These are phyloP conservation scores for Calonectria hongkongensis DNA, from an alignment of 2,329 filamentous ascomycete genomes.

Conservation along the genomic window DNA sequence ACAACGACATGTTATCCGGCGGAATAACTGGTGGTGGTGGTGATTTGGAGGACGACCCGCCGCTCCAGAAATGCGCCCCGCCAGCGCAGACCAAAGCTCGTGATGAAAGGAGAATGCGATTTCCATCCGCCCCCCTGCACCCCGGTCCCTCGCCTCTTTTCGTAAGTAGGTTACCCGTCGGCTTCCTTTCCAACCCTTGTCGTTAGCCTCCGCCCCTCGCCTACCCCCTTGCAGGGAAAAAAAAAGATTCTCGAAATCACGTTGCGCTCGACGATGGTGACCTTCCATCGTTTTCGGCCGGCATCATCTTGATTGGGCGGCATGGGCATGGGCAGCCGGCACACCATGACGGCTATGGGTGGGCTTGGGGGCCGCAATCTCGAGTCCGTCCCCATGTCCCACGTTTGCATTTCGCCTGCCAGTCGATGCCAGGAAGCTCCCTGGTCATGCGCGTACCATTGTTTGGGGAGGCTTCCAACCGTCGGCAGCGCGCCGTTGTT, in stretches of 20 bases:
- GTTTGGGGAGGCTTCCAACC: conserved; percentile 30
- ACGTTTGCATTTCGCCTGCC: conserved; percentile 29
- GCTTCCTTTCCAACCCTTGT: conserved; percentile 12
- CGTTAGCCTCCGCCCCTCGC: conserved; percentile 5
- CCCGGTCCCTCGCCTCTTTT: conserved; percentile 19
- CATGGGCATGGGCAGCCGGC: conserved; percentile 17
- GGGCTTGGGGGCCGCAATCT: conserved; percentile 31
- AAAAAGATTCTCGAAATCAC: conserved; percentile 39
- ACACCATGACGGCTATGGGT: conserved; percentile 20
- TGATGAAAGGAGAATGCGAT: conserved; percentile 32
- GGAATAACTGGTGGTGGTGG: not conserved
- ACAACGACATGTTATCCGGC: conserved; percentile 8
- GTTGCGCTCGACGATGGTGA: conserved; percentile 22
- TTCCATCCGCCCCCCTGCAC: conserved; percentile 30
- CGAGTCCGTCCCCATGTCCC: conserved; percentile 12
- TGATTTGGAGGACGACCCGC: conserved; percentile 15
- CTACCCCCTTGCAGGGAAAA: conserved; percentile 13
- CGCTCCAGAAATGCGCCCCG: conserved; percentile 20
- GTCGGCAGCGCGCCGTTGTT: conserved; percentile 26
- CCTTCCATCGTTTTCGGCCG: conserved; percentile 11
- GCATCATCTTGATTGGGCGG: conserved; percentile 19
- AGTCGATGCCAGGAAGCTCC: conserved; percentile 31
- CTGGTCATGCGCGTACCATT: conserved; percentile 32
- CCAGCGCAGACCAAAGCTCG: conserved; percentile 19
- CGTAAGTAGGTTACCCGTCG: not conserved